A percentile compares a stretch with the other conserved stretches of the same genome.
phyloP scores from a whole-genome alignment of 2,329 filamentous ascomycete species.

The Epichloe bromicola region DNA sequence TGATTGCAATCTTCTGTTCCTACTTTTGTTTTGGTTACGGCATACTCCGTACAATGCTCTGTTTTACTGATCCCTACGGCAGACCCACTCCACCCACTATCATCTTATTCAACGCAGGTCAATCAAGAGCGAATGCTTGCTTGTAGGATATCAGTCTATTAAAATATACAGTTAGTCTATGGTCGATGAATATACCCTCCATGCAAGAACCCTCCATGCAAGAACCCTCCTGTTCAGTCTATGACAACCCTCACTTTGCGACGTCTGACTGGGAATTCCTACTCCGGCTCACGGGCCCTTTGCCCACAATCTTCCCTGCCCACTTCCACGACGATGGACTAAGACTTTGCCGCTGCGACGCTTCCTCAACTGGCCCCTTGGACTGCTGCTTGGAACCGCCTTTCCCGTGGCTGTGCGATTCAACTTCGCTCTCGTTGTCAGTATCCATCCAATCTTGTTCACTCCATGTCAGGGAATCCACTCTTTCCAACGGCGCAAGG shows the following conservation, averaged over 20 bases:
- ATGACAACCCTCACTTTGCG: neutral
- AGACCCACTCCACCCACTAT: too few species aligned
- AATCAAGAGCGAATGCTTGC: too few species aligned
- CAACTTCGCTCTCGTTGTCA: conserved; percentile 29
- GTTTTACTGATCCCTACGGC: too few species aligned
- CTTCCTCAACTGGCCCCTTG: conserved; percentile 9
- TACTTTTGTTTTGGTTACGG: too few species aligned
- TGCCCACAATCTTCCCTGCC: conserved; percentile 42
- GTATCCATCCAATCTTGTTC: conserved; percentile 51
- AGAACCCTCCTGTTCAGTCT: neutral
- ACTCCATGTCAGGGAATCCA: conserved; percentile 51
- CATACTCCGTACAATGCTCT: too few species aligned
- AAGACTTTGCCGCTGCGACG: conserved; percentile 3
- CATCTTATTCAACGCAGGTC: too few species aligned
- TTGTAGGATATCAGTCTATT: neutral
- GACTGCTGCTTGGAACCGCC: neutral
- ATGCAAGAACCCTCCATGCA: neutral
- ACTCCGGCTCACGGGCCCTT: conserved; percentile 15
- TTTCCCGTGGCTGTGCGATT: conserved; percentile 11
- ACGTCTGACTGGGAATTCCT: conserved; percentile 14
- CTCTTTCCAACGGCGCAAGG: conserved; percentile 12
- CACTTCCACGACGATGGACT: conserved; percentile 32
- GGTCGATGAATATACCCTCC: neutral
- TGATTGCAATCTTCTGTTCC: too few species aligned
- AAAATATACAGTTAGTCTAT: neutral